Percentiles rank a stretch among this genome's conserved stretches.
These are phyloP conservation scores for Hyphodiscus hymeniophilus DNA, from an alignment of 495 filamentous ascomycete genomes.

Conservation along the genomic window DNA sequence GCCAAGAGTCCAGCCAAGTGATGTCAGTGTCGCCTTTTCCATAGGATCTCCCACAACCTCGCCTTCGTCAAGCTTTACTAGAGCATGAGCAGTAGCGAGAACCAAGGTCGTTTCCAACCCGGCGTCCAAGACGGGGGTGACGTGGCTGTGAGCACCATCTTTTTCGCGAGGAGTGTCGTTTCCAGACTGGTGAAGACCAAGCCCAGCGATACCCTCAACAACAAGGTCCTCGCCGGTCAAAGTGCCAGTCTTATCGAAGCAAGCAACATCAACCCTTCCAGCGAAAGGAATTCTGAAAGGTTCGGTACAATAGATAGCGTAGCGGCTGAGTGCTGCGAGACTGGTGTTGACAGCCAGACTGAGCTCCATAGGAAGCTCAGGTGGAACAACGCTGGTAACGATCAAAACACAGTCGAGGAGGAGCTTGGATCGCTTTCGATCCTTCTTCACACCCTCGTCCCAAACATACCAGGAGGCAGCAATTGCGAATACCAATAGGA, in stretches of 20 bases:
- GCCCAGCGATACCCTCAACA: conserved; percentile 92
- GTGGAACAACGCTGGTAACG: conserved; percentile 93
- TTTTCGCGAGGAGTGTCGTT: conserved; percentile 57
- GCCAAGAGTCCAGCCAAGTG: conserved; percentile 86
- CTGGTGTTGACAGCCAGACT: conserved; percentile 98
- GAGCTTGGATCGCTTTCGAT: conserved; percentile 94
- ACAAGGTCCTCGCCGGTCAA: conserved; percentile 95
- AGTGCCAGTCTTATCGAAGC: conserved; percentile 98
- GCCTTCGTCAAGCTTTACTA: conserved; percentile 93
- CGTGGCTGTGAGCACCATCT: conserved; percentile 68
- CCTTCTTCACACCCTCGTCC: conserved; percentile 86
- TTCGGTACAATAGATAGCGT: conserved; percentile 97
- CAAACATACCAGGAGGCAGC: conserved; percentile 99
- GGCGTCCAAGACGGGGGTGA: conserved; percentile 56
- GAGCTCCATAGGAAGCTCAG: conserved; percentile 96
- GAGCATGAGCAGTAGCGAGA: conserved; percentile 87
- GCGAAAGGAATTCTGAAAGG: conserved; percentile 99
- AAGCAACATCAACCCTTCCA: conserved; percentile 90
- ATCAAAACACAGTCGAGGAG: conserved; percentile 96
- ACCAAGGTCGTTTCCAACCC: conserved; percentile 82
- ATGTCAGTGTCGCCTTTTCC: conserved; percentile 89
- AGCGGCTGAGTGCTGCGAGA: conserved; percentile 87
- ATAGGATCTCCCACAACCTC: conserved; percentile 97
- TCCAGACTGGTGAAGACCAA: conserved; percentile 58
- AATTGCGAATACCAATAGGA: conserved; percentile 91